Conservation (phyloP, 1,284 basidiomycete genomes). For the Trichosporon ovoides region DNA sequence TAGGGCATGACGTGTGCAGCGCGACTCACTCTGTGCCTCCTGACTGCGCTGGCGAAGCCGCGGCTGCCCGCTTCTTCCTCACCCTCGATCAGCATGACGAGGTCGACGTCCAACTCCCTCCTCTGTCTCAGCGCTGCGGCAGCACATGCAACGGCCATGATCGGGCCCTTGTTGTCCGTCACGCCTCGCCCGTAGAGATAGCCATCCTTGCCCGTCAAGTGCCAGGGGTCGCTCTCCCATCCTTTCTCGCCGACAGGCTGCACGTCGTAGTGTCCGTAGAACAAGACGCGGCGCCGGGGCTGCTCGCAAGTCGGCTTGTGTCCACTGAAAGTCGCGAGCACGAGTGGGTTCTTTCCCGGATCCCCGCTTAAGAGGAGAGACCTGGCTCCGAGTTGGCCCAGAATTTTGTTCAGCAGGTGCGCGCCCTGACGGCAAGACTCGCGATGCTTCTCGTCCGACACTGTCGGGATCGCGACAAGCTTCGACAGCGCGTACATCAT, state of each 20-base stretch:
- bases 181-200: constrained; percentile 87
- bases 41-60: constrained; percentile 73
- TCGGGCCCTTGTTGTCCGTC: constrained; percentile 88
- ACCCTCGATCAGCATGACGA: constrained; percentile 89
- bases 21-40: constrained; percentile 61
- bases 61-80: constrained; percentile 90
- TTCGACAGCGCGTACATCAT: constrained; percentile 66
- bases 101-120: constrained; percentile 72
- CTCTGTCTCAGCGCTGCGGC: constrained; percentile 70
- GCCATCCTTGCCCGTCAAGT: constrained; percentile 75
- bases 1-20: background rate
- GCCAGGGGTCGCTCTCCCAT: constrained; percentile 84
- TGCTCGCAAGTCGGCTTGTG: constrained; percentile 38
- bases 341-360: constrained; percentile 70
- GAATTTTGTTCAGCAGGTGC: constrained; percentile 79
- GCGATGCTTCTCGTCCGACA: constrained; percentile 65
- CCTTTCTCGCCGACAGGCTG: constrained; percentile 67
- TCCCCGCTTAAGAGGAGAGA: constrained; percentile 56
- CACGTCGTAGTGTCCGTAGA: constrained; percentile 92
- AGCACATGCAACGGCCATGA: constrained; percentile 84
- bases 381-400: constrained; percentile 76
- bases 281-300: constrained; percentile 62
- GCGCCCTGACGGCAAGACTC: constrained; percentile 85
- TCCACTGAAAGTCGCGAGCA: constrained; percentile 74
- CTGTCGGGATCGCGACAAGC: constrained; percentile 79